Percentiles rank a stretch among this genome's conserved stretches.
Evolutionary conservation across 2,329 filamentous ascomycete genomes (phyloP).

Genomic region (Leptographium galeiforme): DNA sequence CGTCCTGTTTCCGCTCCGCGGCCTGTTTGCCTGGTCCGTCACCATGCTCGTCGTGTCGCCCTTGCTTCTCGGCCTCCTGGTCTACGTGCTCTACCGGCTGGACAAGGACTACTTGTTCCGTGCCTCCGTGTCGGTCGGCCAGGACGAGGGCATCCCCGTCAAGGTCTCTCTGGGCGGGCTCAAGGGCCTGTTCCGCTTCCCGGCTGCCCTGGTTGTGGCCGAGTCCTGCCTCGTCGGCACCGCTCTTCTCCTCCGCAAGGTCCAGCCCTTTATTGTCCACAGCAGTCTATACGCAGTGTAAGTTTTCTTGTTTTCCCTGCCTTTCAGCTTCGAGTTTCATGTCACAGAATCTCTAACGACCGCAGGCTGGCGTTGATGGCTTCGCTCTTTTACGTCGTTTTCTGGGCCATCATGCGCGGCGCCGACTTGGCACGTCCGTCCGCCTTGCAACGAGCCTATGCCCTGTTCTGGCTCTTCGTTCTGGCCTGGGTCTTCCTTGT

Average conservation of each 20-base stretch:
- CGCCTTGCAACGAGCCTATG: conserved; percentile 71
- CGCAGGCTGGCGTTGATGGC: conserved; percentile 68
- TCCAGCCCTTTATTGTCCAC: conserved; percentile 86
- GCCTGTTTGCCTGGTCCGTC: conserved; percentile 78
- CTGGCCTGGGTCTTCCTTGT: conserved; percentile 63
- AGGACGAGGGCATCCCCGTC: conserved; percentile 43
- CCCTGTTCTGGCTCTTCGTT: conserved; percentile 71
- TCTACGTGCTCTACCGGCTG: conserved; percentile 51
- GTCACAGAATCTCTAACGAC: not conserved
- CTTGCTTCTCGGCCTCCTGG: conserved; percentile 54
- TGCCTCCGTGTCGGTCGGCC: conserved; percentile 32
- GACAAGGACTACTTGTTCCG: conserved; percentile 88
- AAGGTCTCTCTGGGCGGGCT: conserved; percentile 57
- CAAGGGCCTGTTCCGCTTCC: conserved; percentile 74
- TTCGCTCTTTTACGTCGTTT: conserved; percentile 63
- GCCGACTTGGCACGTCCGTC: conserved; percentile 72
- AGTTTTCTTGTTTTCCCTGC: conserved; percentile 14
- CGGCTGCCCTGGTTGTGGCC: conserved; percentile 57
- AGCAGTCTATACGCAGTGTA: conserved; percentile 71
- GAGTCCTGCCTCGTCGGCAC: conserved; percentile 56
- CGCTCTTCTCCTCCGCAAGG: conserved; percentile 62
- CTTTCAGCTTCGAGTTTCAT: not conserved
- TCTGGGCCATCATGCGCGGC: conserved; percentile 72
- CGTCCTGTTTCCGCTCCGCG: conserved; percentile 64
- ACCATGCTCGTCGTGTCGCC: conserved; percentile 71